Conservation (phyloP, 495 filamentous ascomycete species). For the Pseudotulostoma volvatum region DNA sequence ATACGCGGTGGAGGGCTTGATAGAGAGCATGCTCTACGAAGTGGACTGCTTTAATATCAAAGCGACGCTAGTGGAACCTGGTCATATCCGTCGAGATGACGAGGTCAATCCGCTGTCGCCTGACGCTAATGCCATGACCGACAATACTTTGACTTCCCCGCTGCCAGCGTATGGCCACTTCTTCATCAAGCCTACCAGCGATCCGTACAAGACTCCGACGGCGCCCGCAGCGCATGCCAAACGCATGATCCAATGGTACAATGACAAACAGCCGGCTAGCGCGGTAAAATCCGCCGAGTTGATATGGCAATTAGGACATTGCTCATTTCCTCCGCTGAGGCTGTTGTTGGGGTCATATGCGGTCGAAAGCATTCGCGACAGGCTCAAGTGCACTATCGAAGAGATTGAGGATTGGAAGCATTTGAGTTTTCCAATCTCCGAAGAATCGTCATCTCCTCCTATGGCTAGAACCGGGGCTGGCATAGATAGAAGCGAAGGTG, state of each 20-base stretch:
- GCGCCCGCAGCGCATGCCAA: slow-evolving; percentile 78
- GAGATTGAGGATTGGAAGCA: slow-evolving; percentile 90
- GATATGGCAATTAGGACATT: slow-evolving; percentile 92
- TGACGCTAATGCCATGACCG: slow-evolving; percentile 5
- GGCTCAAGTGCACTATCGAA: slow-evolving; percentile 77
- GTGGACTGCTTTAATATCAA: slow-evolving; percentile 83
- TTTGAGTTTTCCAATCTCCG: slow-evolving; percentile 41
- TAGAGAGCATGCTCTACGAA: slow-evolving; percentile 92
- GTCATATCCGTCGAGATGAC: slow-evolving; percentile 68
- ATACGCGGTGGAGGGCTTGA: slow-evolving; percentile 86
- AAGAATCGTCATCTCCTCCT: too few relatives aligned
- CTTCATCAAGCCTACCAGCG: slow-evolving; percentile 67
- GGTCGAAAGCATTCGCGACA: slow-evolving; percentile 84
- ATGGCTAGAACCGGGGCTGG: too few relatives aligned
- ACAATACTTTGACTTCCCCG: slow-evolving; percentile 30
- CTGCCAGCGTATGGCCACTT: slow-evolving; percentile 81
- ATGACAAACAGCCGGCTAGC: slow-evolving; percentile 78
- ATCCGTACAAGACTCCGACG: slow-evolving; percentile 59
- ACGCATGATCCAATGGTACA: slow-evolving; percentile 90
- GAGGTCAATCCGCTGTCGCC: slow-evolving; percentile 20
- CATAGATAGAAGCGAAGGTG: too few relatives aligned
- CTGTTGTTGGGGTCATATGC: slow-evolving; percentile 82
- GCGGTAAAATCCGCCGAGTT: slow-evolving; percentile 89
- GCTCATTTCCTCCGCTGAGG: slow-evolving; percentile 71
- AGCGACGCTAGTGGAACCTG: slow-evolving; percentile 82